phyloP scores from a whole-genome alignment of 306 rosid species.

The Cucumis melo region DNA sequence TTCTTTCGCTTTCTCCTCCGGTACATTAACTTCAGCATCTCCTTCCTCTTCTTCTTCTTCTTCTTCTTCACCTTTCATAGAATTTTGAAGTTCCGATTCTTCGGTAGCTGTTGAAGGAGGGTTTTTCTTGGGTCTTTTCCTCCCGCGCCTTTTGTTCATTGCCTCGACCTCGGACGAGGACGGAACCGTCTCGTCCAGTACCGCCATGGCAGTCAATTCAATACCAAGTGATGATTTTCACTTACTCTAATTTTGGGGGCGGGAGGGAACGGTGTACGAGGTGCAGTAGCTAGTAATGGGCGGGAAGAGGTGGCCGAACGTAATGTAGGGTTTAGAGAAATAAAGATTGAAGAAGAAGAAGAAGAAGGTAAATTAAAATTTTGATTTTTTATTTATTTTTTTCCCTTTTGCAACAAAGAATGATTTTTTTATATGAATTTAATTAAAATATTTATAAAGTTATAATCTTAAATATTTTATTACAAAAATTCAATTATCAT shows the following conservation, averaged over 20 bases:
- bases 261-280: too few relatives aligned
- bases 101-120: background rate
- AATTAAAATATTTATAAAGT: too few relatives aligned
- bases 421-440: too few relatives aligned
- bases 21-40: background rate
- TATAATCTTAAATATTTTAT: too few relatives aligned
- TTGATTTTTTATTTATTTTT: too few relatives aligned
- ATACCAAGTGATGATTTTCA: background rate
- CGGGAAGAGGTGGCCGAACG: background rate
- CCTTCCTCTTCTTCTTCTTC: background rate
- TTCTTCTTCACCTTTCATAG: background rate
- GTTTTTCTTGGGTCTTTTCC: conserved; percentile 32
- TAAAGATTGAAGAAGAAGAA: too few relatives aligned
- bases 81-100: background rate
- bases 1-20: conserved; percentile 7
- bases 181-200: conserved; percentile 8
- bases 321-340: background rate
- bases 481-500: too few relatives aligned
- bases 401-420: too few relatives aligned
- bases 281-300: background rate
- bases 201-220: conserved; percentile 21
- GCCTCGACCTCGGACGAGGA: conserved; percentile 14
- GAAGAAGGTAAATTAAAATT: too few relatives aligned
- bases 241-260: background rate
- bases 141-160: conserved; percentile 34